Base-by-base conservation (phyloP, 257 asterid genomes). In the Ballota nigra region DNA sequence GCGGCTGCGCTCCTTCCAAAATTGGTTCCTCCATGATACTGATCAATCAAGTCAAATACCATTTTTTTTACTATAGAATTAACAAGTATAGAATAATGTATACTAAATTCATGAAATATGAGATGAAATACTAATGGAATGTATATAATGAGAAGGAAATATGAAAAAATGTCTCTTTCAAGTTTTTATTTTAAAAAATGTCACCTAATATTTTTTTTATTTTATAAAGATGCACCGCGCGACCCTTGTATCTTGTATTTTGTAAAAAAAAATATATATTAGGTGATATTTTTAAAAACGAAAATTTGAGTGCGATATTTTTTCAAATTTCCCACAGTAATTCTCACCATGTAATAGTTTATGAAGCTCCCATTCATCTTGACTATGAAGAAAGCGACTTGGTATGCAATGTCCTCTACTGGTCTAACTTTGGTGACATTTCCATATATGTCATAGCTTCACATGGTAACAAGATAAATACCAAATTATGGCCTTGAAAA, bases 21-120 rank as follows among this genome's bases (percentile, higher is more conserved):
- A 56, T 91, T 91, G 19, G 97, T 91, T 62, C 97, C 96, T 15
- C 97, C 97, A 19, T 91, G 96, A 76, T 87, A 91, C 97, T 91
- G 62, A 52, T 52, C 28, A 34, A 68, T 13, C 29, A 65, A 55
- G 19, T 7, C 15, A 34, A 29, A 18, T 8, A 62, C 5, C 7
- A 3, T 8, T 43, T 12, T 18, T 7, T 16, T 11, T 6, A 0
- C 19, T n/a, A 57, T 8, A 36, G 8, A 4, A 2, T n/a, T n/a
- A 15, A 43, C 38, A 18, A 20, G 8, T 8, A 4, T 18, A 41
- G 11, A 20, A 19, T 43, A 43, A 13, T 43, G 19, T 43, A 13
- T 43, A 7, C 0, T 43, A 43, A 22, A 76, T 55, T 4, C 31
- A 31, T 68, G 13, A 10, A 41, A 69, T 34, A 16, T 33, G 47